Evolutionary conservation across 2,329 filamentous ascomycete genomes (phyloP), one percentile per base, ranked within the genome.

Genomic region (Diaporthe batatas): DNA sequence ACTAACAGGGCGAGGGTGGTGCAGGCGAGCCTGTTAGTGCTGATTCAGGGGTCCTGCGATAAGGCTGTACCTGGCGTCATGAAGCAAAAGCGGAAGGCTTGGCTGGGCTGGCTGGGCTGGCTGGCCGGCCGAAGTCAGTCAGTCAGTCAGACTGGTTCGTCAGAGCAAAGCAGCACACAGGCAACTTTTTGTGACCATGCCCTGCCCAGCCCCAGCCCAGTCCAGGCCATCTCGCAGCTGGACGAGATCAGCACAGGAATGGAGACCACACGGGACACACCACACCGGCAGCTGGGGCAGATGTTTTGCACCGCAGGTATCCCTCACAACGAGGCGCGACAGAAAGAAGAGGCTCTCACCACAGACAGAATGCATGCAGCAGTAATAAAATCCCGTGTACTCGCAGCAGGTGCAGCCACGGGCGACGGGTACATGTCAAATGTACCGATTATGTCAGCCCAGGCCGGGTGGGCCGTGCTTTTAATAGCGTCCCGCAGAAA

Each of bases 371-470:
- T 8, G 25, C 36, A 25, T 59, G 36, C 55, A 59, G n/a, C 34
- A 59, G n/a, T 29, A 59, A 12, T 29, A 29, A 29, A 29, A 29
- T 29, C 2, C 29, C 29, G 29, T 29, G 29, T 29, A 29, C 29
- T 29, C 29, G 29, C 29, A 47, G 44, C 18, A 62, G 44, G 57
- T 42, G 36, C n/a, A 47, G 42, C 32, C 8, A 39, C 23, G 29
- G 5, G n/a, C 12, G 42, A 53, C 29, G 21, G 25, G 51, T 67
- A 57, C 39, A 62, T 7, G 25, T 12, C 59, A n/a, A 29, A 67
- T 8, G 58, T 67, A 67, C 39, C 70, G 54, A 58, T 72, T 72
- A 72, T 69, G 64, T 72, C 54, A 72, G 53, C 64, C 54, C 34
- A 5, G n/a, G 0, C 29, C 29, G 1, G 65, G 65, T 67, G 64